phyloP scores from a whole-genome alignment of 495 filamentous ascomycete genomes.

The Cladorrhinum samala region DNA sequence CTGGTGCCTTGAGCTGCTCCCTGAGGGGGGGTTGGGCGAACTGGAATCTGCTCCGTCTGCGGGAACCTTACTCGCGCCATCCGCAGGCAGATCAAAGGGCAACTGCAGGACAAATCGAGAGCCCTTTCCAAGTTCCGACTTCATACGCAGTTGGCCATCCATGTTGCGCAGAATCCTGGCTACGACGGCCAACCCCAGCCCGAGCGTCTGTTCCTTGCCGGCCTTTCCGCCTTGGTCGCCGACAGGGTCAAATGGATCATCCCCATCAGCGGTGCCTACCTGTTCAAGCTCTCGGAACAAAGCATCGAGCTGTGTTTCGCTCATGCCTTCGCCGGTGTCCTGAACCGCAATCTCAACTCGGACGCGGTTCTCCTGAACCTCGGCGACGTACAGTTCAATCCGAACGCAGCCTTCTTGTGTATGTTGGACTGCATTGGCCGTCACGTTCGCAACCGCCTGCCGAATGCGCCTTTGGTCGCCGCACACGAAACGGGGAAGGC shows the following conservation, averaged over 20 bases:
- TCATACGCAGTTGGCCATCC: constrained; percentile 82
- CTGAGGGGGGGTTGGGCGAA: constrained; percentile 2
- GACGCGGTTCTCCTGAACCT: constrained; percentile 39
- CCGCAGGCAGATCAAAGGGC: constrained; percentile 57
- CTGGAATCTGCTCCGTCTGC: constrained; percentile 5
- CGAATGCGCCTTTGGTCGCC: constrained; percentile 76
- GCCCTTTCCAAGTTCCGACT: constrained; percentile 80
- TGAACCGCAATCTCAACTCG: constrained; percentile 67
- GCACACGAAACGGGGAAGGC: constrained; percentile 62
- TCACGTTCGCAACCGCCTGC: constrained; percentile 76
- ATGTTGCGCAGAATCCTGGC: constrained; percentile 82
- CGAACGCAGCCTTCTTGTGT: constrained; percentile 64
- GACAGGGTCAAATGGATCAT: constrained; percentile 27
- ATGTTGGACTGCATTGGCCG: constrained; percentile 80
- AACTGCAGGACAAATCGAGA: constrained; percentile 73
- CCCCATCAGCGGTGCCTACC: constrained; percentile 57
- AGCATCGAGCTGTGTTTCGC: constrained; percentile 58
- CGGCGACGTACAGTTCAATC: constrained; percentile 58
- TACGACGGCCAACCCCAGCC: constrained; percentile 80
- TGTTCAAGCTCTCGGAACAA: constrained; percentile 87
- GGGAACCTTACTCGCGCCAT: constrained; percentile 26
- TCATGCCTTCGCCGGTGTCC: constrained; percentile 81
- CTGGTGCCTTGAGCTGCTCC: constrained; percentile 6
- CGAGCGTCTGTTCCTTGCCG: constrained; percentile 45
- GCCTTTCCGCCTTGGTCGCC: constrained; percentile 27